A percentile compares a stretch with the other conserved stretches of the same genome.
Conservation (phyloP, 805 yeast species). For the Saccharomycopsis guyanensis region DNA sequence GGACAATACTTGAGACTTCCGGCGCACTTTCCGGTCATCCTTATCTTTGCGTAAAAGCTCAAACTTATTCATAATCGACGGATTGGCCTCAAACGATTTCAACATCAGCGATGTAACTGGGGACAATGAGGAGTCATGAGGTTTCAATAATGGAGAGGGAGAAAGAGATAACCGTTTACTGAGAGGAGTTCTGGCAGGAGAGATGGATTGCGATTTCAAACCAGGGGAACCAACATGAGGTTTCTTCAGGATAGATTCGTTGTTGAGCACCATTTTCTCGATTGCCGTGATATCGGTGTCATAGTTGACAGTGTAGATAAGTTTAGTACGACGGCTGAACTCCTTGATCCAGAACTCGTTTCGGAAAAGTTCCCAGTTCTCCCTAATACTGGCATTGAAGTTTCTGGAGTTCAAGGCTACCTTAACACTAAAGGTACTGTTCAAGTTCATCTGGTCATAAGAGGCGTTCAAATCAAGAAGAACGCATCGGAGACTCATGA, state of each 20-base stretch:
- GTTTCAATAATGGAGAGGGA: background rate
- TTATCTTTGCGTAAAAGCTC: conserved; percentile 16
- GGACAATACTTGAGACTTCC: conserved; percentile 14
- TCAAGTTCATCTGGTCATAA: conserved; percentile 16
- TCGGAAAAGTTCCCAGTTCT: conserved; percentile 91
- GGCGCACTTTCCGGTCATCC: conserved; percentile 15
- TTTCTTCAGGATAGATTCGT: conserved; percentile 6
- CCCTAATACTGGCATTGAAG: conserved; percentile 75
- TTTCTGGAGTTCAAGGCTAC: conserved; percentile 73
- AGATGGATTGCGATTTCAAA: background rate
- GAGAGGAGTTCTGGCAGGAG: conserved; percentile 13
- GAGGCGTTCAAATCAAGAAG: conserved; percentile 14
- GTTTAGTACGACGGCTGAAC: conserved; percentile 46
- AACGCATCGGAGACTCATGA: conserved; percentile 10
- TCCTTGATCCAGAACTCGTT: conserved; percentile 91
- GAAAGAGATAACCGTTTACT: background rate
- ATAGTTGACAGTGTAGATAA: conserved; percentile 14
- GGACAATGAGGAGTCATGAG: conserved; percentile 1
- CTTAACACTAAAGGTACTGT: conserved; percentile 31
- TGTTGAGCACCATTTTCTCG: conserved; percentile 17
- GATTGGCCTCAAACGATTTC: conserved; percentile 8
- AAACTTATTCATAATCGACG: conserved; percentile 8
- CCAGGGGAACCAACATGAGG: background rate
- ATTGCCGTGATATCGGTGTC: conserved; percentile 19
- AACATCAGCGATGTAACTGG: conserved; percentile 16